Base-by-base conservation (phyloP, 176 grass and related monocot genomes). In the Oryza australiensis region DNA sequence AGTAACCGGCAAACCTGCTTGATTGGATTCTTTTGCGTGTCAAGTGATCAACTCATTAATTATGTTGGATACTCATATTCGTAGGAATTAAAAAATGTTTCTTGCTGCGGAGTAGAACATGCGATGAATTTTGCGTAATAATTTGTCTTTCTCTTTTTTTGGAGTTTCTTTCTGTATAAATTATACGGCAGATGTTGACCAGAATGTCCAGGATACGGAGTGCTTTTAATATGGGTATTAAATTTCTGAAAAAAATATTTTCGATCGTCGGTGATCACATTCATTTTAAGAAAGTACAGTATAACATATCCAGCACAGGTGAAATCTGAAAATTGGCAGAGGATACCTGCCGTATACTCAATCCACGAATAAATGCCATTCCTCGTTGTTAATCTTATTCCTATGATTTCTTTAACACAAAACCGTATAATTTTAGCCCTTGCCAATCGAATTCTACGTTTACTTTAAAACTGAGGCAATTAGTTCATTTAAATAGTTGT, bases 301-400 rank as follows among this genome's bases (percentile, higher is more conserved):
- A 8, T 22, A 15, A 3, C 18, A 8, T 10, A 10, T 55, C 46
- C 14, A 3, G 14, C 46, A 49, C 51, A 1, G 51, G 18, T 55
- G 18, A 55, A 55, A n/a, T 55, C 5, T 22, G 51, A 55, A 55
- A 22, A 55, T 22, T 29, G 14, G 41, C 81, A 55, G 62, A 74
- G 28, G 43, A 83, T 75, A 23, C 81, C 59, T 53, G 42, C 3
- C 60, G 43, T 83, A 38, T 75, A 83, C 81, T 83, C 71, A 75
- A 75, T 66, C 59, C 40, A 22, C 4, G 60, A 75, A 83, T 74
- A 74, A 83, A 65, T 74, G 60, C 29, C 5, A 51, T 12, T 65
- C 18, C 57, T 15, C 10, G 3, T 28, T 26, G 26, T 7, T 26
- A 45, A 67, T 33, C n/a, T n/a, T 51, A 2, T 18, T 28, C 27